Evolutionary conservation across 108 stramenopile genomes (phyloP), one percentile per base, ranked within the genome.

Genomic region (Conticribra guillardii): DNA sequence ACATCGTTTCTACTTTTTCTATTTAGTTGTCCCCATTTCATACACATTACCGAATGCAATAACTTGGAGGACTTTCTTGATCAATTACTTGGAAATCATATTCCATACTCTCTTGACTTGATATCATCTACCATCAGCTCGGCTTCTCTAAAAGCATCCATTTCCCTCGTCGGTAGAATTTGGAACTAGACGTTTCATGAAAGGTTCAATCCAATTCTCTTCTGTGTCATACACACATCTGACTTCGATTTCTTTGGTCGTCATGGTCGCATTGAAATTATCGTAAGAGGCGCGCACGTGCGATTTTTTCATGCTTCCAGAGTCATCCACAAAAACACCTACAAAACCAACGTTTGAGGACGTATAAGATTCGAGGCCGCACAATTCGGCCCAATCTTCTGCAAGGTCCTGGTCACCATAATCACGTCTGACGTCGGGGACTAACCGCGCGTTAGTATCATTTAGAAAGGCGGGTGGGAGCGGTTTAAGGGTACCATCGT

Each of bases 171-270:
- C n/a, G 2, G 17, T 1, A 1, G 1, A 2, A 32, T 3, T 44
- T 5, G 76, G 64, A 15, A 24, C 44, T 0, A 74, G 55, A 2
- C 58, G 47, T n/a, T 71, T 72, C 47, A 59, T 55, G 54, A 66
- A 80, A n/a, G 79, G 71, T 9, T 19, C 21, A 27, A 68, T 74
- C 73, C 73, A 74, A 33, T 67, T 37, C 17, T 74, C 65, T 33
- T 34, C 27, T 0, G 29, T 27, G 24, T 67, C 59, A 18, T 54
- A 48, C 2, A 58, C 73, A 2, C 58, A 46, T n/a, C 56, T 55
- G 1, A 60, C 19, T 28, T 21, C 49, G 8, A 72, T 17, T 8
- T 49, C 60, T 16, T 17, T 1, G 0, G 34, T 24, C 15, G 32
- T 18, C 7, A 37, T 19, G 29, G 60, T 30, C 3, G 0, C n/a